phyloP scores from a whole-genome alignment of 768 basidiomycete species.

The Leccinellum rugosiceps region DNA sequence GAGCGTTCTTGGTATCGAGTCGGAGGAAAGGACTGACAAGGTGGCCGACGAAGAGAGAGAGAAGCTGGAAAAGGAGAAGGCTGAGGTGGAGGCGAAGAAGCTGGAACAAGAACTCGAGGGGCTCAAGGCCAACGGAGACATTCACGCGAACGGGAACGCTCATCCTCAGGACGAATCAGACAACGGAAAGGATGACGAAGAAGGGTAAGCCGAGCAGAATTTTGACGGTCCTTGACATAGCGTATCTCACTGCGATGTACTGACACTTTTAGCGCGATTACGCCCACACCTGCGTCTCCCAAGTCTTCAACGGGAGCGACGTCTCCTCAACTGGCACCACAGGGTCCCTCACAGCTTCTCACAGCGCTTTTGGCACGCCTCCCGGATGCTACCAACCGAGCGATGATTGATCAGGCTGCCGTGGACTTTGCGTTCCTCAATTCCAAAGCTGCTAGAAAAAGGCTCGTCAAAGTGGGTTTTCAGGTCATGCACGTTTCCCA shows the following conservation, averaged over 20 bases:
- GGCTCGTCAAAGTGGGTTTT: conserved; percentile 71
- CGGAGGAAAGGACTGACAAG: conserved; percentile 39
- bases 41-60: conserved; percentile 42
- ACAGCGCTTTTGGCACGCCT: conserved; percentile 87
- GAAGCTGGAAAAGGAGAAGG: conserved; percentile 52
- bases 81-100: conserved; percentile 64
- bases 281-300: conserved; percentile 68
- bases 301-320: conserved; percentile 56
- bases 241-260: conserved; percentile 37
- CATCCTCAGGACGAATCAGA: conserved; percentile 7
- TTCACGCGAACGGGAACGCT: conserved; percentile 19
- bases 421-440: conserved; percentile 97
- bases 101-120: conserved; percentile 77
- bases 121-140: conserved; percentile 40
- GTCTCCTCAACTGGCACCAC: conserved; percentile 72
- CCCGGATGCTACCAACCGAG: conserved; percentile 90
- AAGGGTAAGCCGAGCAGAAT: conserved; percentile 17
- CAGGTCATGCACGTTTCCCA: background rate
- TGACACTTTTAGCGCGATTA: conserved; percentile 41
- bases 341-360: conserved; percentile 91
- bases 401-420: conserved; percentile 87
- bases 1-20: conserved; percentile 73
- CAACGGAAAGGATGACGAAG: conserved; percentile 29
- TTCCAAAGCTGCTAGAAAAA: conserved; percentile 92
- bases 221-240: background rate